A percentile compares a stretch with the other conserved stretches of the same genome.
Conservation (phyloP, 2,329 filamentous ascomycete genomes). For the Aschersonia sp. region DNA sequence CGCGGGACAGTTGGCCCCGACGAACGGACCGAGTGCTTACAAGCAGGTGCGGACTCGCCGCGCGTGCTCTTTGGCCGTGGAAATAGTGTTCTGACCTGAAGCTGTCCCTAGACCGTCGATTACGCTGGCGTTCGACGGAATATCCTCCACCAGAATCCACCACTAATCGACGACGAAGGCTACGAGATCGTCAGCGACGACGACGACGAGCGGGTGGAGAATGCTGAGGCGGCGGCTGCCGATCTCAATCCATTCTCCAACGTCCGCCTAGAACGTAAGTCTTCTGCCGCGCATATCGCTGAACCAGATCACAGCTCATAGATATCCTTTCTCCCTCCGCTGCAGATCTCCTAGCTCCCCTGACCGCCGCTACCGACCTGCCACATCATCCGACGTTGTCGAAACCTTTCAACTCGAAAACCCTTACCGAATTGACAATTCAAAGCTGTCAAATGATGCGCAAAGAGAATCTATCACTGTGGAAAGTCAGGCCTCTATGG, state of each 20-base stretch:
- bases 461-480: slow-evolving; percentile 58
- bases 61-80: slow-evolving; percentile 2
- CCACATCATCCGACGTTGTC: slow-evolving; percentile 62
- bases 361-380: slow-evolving; percentile 62
- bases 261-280: slow-evolving; percentile 55
- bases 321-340: slow-evolving; percentile 11
- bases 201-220: slow-evolving; percentile 48
- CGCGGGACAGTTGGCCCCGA: slow-evolving; percentile 53
- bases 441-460: slow-evolving; percentile 60
- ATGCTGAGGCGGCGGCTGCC: slow-evolving; percentile 46
- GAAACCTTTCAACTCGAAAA: slow-evolving; percentile 59
- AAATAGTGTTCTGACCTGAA: slow-evolving; percentile 9
- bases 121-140: slow-evolving; percentile 59
- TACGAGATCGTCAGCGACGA: slow-evolving; percentile 63
- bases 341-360: slow-evolving; percentile 57
- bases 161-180: slow-evolving; percentile 62
- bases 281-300: not conserved
- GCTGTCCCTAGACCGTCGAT: slow-evolving; percentile 43
- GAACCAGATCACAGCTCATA: not conserved
- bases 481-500: slow-evolving; percentile 60
- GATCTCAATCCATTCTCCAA: slow-evolving; percentile 63
- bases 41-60: slow-evolving; percentile 42
- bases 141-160: slow-evolving; percentile 62
- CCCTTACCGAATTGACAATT: slow-evolving; percentile 54
- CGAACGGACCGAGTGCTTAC: slow-evolving; percentile 52